Evolutionary conservation across 805 yeast genomes (phyloP).

Genomic region (Metschnikowia arizonensis): DNA sequence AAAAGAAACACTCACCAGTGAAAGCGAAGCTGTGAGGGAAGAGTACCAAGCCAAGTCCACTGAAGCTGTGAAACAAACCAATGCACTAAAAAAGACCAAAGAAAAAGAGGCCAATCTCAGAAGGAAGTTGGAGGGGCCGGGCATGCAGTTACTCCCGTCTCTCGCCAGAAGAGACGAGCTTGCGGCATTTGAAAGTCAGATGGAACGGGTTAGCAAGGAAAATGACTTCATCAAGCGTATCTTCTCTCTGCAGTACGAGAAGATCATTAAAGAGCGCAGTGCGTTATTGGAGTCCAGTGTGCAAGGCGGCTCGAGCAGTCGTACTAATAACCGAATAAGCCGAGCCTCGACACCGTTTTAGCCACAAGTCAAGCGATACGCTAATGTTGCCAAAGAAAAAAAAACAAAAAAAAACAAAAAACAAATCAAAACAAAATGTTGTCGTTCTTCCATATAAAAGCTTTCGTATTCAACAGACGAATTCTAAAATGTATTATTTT

Average conservation of each 20-base stretch:
- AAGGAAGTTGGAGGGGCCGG: conserved; percentile 30
- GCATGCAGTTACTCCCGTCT: conserved; percentile 32
- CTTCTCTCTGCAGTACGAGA: conserved; percentile 31
- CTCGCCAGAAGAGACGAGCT: conserved; percentile 34
- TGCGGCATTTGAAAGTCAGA: conserved; percentile 24
- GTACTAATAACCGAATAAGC: conserved; percentile 36
- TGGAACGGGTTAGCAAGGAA: conserved; percentile 25
- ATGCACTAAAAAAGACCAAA: conserved; percentile 19
- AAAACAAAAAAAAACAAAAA: too few relatives aligned
- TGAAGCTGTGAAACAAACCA: conserved; percentile 30
- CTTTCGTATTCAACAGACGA: background rate
- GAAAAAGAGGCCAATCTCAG: conserved; percentile 19
- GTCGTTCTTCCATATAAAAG: too few relatives aligned
- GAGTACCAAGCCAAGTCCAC: conserved; percentile 34
- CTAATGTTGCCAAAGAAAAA: too few relatives aligned
- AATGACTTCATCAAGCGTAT: conserved; percentile 28
- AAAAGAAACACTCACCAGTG: conserved; percentile 23
- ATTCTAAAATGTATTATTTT: background rate
- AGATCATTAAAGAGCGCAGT: conserved; percentile 33
- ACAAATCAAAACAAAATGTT: too few relatives aligned
- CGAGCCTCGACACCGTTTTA: conserved; percentile 37
- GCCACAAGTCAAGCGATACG: background rate
- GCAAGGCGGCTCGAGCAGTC: conserved; percentile 24
- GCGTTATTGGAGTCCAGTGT: conserved; percentile 26
- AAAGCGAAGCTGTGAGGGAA: conserved; percentile 26